These are phyloP conservation scores for Candida lessepsii DNA, from an alignment of 805 yeast genomes.

Conservation along the genomic window DNA sequence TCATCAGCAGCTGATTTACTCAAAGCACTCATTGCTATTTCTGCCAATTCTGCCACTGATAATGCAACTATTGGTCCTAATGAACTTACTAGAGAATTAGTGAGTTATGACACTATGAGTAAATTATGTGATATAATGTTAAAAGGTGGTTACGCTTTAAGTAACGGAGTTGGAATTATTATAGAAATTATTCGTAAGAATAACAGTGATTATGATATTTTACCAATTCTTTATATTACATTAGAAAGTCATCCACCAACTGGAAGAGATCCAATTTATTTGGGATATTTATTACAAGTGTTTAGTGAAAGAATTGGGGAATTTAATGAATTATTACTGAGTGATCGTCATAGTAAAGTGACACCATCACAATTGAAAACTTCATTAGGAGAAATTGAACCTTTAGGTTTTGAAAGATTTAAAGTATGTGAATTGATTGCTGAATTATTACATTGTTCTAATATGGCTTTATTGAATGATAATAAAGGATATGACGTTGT, in stretches of 20 bases:
- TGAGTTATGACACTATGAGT: slow-evolving; percentile 35
- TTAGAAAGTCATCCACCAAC: slow-evolving; percentile 48
- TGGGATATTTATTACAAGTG: slow-evolving; percentile 42
- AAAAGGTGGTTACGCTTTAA: slow-evolving; percentile 45
- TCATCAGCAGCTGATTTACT: slow-evolving; percentile 45
- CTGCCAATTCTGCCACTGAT: slow-evolving; percentile 47
- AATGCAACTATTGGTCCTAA: slow-evolving; percentile 47
- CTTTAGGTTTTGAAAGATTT: slow-evolving; percentile 46
- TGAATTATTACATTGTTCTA: slow-evolving; percentile 46
- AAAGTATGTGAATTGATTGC: slow-evolving; percentile 48
- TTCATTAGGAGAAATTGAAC: slow-evolving; percentile 39
- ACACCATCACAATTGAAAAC: slow-evolving; percentile 22
- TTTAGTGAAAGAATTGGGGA: slow-evolving; percentile 38
- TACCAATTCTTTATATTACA: slow-evolving; percentile 44
- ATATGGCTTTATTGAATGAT: slow-evolving; percentile 46
- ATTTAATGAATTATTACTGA: slow-evolving; percentile 36
- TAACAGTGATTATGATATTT: slow-evolving; percentile 45
- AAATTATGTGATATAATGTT: slow-evolving; percentile 40
- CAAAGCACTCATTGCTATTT: slow-evolving; percentile 45
- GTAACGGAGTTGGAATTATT: slow-evolving; percentile 49
- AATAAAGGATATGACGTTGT: slow-evolving; percentile 45
- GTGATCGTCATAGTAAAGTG: slow-evolving; percentile 17
- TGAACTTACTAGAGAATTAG: slow-evolving; percentile 45
- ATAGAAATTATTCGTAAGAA: slow-evolving; percentile 46
- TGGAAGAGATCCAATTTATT: slow-evolving; percentile 46